Evolutionary conservation across 495 filamentous ascomycete genomes (phyloP).

Genomic region (Penicillium pulvis): DNA sequence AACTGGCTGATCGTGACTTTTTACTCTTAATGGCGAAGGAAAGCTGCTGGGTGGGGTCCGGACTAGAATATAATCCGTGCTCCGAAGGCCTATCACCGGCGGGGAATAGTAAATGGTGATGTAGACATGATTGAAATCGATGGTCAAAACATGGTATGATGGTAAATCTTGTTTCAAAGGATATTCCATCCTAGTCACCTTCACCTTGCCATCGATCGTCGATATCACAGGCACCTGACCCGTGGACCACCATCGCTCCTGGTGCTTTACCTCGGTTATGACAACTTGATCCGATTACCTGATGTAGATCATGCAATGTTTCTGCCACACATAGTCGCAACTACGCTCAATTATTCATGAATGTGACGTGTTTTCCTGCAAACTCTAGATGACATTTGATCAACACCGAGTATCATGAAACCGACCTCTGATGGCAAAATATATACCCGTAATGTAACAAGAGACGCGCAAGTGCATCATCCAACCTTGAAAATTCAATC

Average conservation of each 20-base stretch:
- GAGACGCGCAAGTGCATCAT: too few relatives aligned
- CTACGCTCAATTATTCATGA: neutral
- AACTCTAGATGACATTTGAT: too few relatives aligned
- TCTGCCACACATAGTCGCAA: neutral
- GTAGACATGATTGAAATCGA: neutral
- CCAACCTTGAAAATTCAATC: too few relatives aligned
- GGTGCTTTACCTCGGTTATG: neutral
- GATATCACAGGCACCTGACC: neutral
- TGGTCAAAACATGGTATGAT: neutral
- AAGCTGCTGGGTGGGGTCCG: neutral
- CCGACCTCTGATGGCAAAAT: neutral
- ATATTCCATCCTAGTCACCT: neutral
- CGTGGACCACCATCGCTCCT: too few relatives aligned
- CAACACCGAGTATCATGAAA: neutral
- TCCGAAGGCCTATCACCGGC: slow-evolving; percentile 1
- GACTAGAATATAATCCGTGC: neutral
- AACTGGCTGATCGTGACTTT: slow-evolving; percentile 5
- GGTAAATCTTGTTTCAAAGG: neutral
- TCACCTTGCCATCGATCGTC: neutral
- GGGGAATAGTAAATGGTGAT: slow-evolving; percentile 8
- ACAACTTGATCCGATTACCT: neutral
- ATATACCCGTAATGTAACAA: neutral
- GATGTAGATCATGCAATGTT: neutral
- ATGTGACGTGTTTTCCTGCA: too few relatives aligned
- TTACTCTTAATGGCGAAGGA: slow-evolving; percentile 7